These are phyloP conservation scores for Aspergillus flavus DNA, from an alignment of 2,329 filamentous ascomycete species.

Conservation along the genomic window DNA sequence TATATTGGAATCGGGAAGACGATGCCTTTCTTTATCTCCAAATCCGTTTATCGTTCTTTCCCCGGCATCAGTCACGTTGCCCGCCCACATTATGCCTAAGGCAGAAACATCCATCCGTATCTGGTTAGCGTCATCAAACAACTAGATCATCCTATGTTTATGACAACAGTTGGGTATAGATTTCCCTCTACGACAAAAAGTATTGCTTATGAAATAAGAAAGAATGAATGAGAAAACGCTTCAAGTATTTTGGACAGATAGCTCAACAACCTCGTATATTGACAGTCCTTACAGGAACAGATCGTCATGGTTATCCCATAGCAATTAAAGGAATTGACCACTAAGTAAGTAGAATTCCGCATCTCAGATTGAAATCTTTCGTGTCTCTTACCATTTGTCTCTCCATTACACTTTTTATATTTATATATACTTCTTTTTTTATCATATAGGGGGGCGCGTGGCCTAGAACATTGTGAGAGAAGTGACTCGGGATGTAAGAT, in stretches of 20 bases:
- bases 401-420: not conserved
- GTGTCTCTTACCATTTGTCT: not conserved
- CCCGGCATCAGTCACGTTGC: conserved; percentile 23
- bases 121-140: conserved; percentile 10
- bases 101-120: not conserved
- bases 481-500: not conserved
- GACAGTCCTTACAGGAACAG: not conserved
- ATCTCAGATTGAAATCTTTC: not conserved
- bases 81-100: conserved; percentile 18
- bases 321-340: not conserved
- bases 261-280: not conserved
- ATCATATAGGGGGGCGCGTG: not conserved
- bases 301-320: not conserved
- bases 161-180: not conserved
- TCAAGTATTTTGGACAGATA: not conserved
- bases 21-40: not conserved
- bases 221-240: not conserved
- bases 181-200: too few species aligned
- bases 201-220: not conserved
- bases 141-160: not conserved
- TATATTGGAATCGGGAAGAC: not conserved
- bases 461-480: not conserved
- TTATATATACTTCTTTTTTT: not conserved
- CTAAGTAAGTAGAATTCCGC: not conserved
- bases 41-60: conserved; percentile 10